Conservation (phyloP, 306 rosid genomes). For the Fragaria iinumae region DNA sequence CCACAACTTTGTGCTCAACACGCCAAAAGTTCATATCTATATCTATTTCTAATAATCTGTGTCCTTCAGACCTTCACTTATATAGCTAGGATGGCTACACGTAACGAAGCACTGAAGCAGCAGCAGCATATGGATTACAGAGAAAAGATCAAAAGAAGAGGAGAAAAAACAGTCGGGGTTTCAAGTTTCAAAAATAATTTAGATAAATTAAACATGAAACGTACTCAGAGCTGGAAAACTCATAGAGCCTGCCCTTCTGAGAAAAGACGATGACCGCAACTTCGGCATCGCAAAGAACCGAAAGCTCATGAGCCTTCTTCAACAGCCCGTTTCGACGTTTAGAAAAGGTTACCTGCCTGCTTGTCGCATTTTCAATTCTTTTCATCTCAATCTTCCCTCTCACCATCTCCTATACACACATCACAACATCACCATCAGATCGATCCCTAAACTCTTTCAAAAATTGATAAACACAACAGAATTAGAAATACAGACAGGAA, state of each 20-base stretch:
- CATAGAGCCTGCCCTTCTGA: slow-evolving; percentile 54
- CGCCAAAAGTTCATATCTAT: neutral
- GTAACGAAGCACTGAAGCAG: neutral
- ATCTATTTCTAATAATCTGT: neutral
- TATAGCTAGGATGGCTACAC: neutral
- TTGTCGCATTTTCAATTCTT: slow-evolving; percentile 50
- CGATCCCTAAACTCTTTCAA: neutral
- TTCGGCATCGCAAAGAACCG: slow-evolving; percentile 65
- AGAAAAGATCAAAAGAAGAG: neutral
- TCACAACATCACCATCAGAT: neutral
- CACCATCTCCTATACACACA: slow-evolving; percentile 42
- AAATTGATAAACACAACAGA: neutral
- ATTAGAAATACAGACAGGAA: neutral
- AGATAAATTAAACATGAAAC: slow-evolving; percentile 11
- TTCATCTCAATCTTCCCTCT: slow-evolving; percentile 67
- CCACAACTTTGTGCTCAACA: neutral
- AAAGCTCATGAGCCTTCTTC: slow-evolving; percentile 69
- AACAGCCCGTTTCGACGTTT: slow-evolving; percentile 59
- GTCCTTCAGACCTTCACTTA: neutral
- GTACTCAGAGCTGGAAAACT: slow-evolving; percentile 65
- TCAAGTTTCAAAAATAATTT: neutral
- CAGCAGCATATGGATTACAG: neutral
- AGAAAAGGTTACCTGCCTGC: slow-evolving; percentile 62
- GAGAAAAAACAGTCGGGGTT: neutral
- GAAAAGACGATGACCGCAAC: slow-evolving; percentile 64